These are phyloP conservation scores for Ziziphus jujuba DNA, from an alignment of 306 rosid species.

Conservation along the genomic window DNA sequence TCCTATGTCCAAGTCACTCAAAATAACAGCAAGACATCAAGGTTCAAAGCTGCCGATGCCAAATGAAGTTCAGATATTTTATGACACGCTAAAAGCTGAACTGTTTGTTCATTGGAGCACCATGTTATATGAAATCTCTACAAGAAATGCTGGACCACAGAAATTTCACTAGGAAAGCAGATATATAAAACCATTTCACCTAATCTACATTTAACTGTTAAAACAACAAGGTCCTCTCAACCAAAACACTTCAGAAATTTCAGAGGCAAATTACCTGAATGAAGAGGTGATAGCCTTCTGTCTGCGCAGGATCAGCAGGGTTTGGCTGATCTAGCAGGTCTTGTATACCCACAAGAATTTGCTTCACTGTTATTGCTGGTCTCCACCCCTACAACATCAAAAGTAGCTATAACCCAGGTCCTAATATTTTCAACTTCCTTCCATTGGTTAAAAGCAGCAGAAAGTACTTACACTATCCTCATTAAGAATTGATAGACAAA, in stretches of 20 bases:
- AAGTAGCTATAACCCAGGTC: not conserved
- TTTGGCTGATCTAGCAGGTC: constrained; percentile 94
- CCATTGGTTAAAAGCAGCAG: not conserved
- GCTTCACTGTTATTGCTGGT: constrained; percentile 97
- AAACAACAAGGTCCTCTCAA: not conserved
- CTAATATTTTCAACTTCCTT: not conserved
- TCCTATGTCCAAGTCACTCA: constrained; percentile 9
- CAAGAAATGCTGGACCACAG: not conserved
- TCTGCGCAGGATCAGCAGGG: constrained; percentile 96
- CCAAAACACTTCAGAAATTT: constrained; percentile 4
- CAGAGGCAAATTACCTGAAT: constrained; percentile 65
- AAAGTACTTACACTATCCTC: constrained; percentile 84
- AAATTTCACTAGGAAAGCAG: constrained; percentile 10
- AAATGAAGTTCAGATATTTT: not conserved
- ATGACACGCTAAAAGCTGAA: not conserved
- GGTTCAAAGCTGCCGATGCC: not conserved
- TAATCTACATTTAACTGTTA: not conserved
- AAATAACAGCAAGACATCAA: not conserved
- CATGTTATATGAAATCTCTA: not conserved
- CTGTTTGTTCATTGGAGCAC: not conserved
- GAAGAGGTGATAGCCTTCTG: constrained; percentile 96
- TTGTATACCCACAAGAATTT: constrained; percentile 94
- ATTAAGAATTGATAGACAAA: constrained; percentile 91
- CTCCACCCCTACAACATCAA: constrained; percentile 79
- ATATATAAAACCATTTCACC: constrained; percentile 7